These are phyloP conservation scores for Colletotrichum aenigma DNA, from an alignment of 2,329 filamentous ascomycete genomes.

Conservation along the genomic window DNA sequence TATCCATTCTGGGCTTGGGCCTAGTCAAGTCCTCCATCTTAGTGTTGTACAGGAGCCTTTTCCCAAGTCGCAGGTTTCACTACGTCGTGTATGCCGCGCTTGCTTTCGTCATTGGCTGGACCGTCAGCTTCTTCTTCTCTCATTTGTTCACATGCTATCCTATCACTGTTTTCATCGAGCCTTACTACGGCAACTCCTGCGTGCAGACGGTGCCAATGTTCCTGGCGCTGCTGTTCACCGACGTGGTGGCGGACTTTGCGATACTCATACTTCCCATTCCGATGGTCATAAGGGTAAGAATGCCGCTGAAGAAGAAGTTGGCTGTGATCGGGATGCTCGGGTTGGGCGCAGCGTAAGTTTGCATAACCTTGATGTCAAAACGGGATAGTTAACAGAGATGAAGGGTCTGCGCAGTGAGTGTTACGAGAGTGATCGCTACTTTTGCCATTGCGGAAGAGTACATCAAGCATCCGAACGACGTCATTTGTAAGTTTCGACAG, in stretches of 20 bases:
- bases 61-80: conserved; percentile 29
- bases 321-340: conserved; percentile 29
- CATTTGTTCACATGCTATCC: conserved; percentile 29
- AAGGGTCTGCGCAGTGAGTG: conserved; percentile 15
- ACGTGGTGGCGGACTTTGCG: conserved; percentile 26
- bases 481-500: conserved; percentile 25
- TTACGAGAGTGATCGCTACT: conserved; percentile 24
- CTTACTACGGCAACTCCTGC: conserved; percentile 27
- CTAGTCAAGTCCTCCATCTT: conserved; percentile 36
- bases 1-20: conserved; percentile 35
- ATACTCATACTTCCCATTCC: conserved; percentile 30
- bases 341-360: conserved; percentile 25
- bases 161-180: conserved; percentile 26
- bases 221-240: conserved; percentile 24
- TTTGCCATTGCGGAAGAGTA: conserved; percentile 24
- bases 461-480: conserved; percentile 24
- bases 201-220: conserved; percentile 24
- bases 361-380: neutral
- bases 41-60: conserved; percentile 36
- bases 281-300: conserved; percentile 27
- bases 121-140: conserved; percentile 28
- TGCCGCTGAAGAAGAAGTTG: conserved; percentile 26
- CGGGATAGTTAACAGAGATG: too few relatives aligned
- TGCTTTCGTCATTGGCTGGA: conserved; percentile 25
- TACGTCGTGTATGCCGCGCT: conserved; percentile 28